Evolutionary conservation across 2,329 filamentous ascomycete genomes (phyloP).

Genomic region (Pseudogymnoascus sp.): DNA sequence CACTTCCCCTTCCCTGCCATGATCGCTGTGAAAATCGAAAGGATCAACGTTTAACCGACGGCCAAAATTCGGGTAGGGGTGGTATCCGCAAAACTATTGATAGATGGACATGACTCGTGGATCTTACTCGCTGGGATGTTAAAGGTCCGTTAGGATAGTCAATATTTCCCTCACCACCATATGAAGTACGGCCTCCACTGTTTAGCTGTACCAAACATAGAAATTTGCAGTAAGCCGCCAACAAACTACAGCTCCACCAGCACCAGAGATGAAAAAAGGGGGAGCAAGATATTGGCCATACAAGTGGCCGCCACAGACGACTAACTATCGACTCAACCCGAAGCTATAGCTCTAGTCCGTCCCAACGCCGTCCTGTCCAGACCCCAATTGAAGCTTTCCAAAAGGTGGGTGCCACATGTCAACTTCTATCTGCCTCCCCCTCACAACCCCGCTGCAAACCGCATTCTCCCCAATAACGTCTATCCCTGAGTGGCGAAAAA

Average conservation of each 20-base stretch:
- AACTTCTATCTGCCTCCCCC: background rate
- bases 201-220: background rate
- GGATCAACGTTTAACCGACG: background rate
- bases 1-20: background rate
- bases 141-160: background rate
- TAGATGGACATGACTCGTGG: conserved; percentile 1
- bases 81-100: background rate
- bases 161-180: background rate
- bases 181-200: background rate
- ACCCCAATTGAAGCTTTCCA: background rate
- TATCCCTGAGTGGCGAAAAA: no score
- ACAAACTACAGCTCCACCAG: background rate
- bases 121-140: background rate
- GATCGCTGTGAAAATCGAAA: background rate
- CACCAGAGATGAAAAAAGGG: background rate
- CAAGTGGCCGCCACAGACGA: background rate
- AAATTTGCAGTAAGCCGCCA: background rate
- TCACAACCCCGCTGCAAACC: background rate
- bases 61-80: background rate
- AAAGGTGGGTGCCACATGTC: background rate
- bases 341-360: background rate
- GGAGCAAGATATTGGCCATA: background rate
- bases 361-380: background rate
- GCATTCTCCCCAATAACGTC: background rate
- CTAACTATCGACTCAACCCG: background rate